A percentile compares a stretch with the other conserved stretches of the same genome.
These are phyloP conservation scores for Plectranthus barbatus DNA, from an alignment of 257 asterid species.

Conservation along the genomic window DNA sequence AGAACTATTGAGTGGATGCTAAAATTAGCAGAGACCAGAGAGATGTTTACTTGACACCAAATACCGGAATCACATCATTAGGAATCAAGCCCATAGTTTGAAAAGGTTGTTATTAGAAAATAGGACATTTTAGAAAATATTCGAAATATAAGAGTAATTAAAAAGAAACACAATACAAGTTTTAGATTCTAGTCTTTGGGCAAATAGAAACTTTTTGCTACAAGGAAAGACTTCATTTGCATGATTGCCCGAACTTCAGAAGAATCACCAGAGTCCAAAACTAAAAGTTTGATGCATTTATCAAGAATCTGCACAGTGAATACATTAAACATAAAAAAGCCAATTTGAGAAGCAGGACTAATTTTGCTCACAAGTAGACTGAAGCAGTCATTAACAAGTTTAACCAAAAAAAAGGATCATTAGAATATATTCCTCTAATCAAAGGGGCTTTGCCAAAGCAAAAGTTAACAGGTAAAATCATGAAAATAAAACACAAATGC, in stretches of 20 bases:
- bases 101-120: constrained; percentile 29
- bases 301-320: constrained; percentile 97
- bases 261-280: constrained; percentile 95
- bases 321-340: constrained; percentile 47
- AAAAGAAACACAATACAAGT: constrained; percentile 42
- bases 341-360: constrained; percentile 16
- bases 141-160: constrained; percentile 26
- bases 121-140: constrained; percentile 51
- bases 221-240: constrained; percentile 83
- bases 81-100: constrained; percentile 20
- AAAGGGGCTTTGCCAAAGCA: not conserved
- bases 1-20: constrained; percentile 6
- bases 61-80: constrained; percentile 16
- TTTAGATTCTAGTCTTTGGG: constrained; percentile 53
- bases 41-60: constrained; percentile 21
- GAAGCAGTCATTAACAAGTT: constrained; percentile 12
- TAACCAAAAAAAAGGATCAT: not conserved
- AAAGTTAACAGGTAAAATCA: not conserved
- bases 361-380: constrained; percentile 16
- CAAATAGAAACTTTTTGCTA: constrained; percentile 54
- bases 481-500: not conserved
- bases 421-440: not conserved
- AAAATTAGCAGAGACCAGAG: constrained; percentile 18
- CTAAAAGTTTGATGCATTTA: constrained; percentile 73
- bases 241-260: constrained; percentile 87